Evolutionary conservation across 129 eudicot species (phyloP), one percentile per base, ranked within the genome.

Genomic region (Sambucus nigra): DNA sequence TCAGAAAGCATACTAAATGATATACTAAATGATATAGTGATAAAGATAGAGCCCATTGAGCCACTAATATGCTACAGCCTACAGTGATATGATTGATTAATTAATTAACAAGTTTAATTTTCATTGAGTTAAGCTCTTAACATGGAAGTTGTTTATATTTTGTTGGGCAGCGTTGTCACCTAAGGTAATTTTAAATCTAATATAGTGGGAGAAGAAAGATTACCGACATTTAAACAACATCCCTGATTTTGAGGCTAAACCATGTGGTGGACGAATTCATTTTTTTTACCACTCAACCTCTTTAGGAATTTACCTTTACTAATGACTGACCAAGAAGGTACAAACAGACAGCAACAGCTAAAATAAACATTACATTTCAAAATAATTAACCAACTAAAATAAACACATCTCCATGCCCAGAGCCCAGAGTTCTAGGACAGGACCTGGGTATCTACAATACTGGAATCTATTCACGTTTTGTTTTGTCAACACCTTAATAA

Each of bases 391-490:
- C 8, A 29, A 3, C 8, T 29, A 35, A 29, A 35, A 35, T 35
- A 15, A 35, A 35, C 42, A 35, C 7, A 31, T 18, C 46, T 9
- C 19, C 23, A 28, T 25, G 27, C 33, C 20, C 6, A 6, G 24
- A 51, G 71, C 77, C 56, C 77, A 42, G 24, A 28, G 52, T 53
- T 53, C 71, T 51, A 71, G 66, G 62, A 25, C 23, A 51, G 53
- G 40, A 60, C 53, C 68, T 59, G 80, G 75, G 75, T 52, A 74
- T 20, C 59, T 39, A 57, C 46, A 55, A 40, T 6, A 25, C 32
- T 62, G 59, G 80, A 74, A 74, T 74, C 71, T 68, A 41, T 32
- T 13, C 73, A 51, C 69, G 73, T 69, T 65, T 31, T 66, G 63
- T 28, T 20, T 47, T 33, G 49, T 31, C 64, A 65, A 65, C 51